phyloP scores from a whole-genome alignment of 2,329 filamentous ascomycete genomes.

The Claviceps arundinis region DNA sequence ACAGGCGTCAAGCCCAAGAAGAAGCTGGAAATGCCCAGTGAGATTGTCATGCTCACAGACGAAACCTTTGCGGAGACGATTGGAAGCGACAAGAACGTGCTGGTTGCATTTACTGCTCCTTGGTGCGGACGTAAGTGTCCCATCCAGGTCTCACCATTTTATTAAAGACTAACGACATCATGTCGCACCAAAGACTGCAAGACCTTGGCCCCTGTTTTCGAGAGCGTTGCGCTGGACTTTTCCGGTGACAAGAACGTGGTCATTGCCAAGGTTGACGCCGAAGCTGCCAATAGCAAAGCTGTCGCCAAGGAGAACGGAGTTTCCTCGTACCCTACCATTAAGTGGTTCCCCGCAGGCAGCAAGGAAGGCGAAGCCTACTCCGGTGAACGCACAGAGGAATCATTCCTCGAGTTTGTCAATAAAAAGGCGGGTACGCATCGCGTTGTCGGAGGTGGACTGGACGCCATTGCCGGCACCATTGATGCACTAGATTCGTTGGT shows the following conservation, averaged over 20 bases:
- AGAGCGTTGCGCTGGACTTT: constrained; percentile 73
- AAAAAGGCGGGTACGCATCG: constrained; percentile 80
- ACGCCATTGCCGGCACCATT: constrained; percentile 69
- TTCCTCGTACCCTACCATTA: constrained; percentile 87
- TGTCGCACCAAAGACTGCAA: constrained; percentile 67
- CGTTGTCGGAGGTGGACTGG: constrained; percentile 63
- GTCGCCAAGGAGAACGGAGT: constrained; percentile 66
- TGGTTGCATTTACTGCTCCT: constrained; percentile 94
- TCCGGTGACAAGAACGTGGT: constrained; percentile 63
- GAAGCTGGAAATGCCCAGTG: constrained; percentile 59
- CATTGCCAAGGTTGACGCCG: constrained; percentile 91
- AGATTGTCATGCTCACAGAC: constrained; percentile 71
- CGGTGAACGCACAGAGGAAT: constrained; percentile 63
- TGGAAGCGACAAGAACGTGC: constrained; percentile 74
- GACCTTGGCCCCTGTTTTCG: constrained; percentile 78
- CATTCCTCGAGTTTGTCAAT: constrained; percentile 74
- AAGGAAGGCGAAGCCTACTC: constrained; percentile 58
- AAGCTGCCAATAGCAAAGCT: constrained; percentile 72
- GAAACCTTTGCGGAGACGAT: constrained; percentile 61
- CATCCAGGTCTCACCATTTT: background rate
- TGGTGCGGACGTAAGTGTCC: constrained; percentile 87
- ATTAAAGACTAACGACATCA: too few relatives aligned
- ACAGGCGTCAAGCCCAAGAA: constrained; percentile 70
- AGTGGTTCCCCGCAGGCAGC: constrained; percentile 85
- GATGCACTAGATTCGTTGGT: constrained; percentile 65